Conservation (phyloP, 441 rosid species). For the Hura crepitans region DNA sequence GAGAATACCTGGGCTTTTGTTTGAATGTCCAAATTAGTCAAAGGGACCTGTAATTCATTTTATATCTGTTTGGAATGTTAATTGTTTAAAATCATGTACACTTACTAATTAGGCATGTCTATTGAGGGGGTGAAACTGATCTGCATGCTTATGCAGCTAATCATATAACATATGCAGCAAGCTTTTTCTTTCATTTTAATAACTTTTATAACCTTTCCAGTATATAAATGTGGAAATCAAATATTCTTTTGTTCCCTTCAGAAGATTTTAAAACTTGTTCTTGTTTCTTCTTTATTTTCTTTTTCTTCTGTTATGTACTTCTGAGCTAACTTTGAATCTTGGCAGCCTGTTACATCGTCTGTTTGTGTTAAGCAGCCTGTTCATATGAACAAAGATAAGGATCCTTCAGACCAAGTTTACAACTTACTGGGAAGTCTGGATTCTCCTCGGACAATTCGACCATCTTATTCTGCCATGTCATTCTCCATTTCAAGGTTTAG, state of each 20-base stretch:
- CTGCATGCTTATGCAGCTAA: not conserved
- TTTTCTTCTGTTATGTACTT: not conserved
- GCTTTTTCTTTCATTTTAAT: not conserved
- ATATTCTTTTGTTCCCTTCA: not conserved
- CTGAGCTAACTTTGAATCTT: not conserved
- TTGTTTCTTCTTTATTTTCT: not conserved
- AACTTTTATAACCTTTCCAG: not conserved
- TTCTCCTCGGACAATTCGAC: slow-evolving; percentile 26
- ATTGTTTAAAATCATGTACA: not conserved
- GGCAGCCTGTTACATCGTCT: slow-evolving; percentile 14
- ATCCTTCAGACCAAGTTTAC: slow-evolving; percentile 11
- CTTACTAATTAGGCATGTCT: not conserved
- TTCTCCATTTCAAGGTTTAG: slow-evolving; percentile 43
- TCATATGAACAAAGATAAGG: slow-evolving; percentile 10
- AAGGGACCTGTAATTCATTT: not conserved
- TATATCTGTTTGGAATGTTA: not conserved
- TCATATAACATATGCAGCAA: not conserved
- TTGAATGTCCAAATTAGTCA: not conserved
- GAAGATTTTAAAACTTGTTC: not conserved
- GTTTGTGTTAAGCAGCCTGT: not conserved
- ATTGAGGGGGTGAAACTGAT: not conserved
- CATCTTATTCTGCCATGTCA: slow-evolving; percentile 46
- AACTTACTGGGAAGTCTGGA: slow-evolving; percentile 2
- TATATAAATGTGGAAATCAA: not conserved
- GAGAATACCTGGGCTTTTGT: not conserved